Evolutionary conservation across 257 asterid species (phyloP).

Genomic region (Oldenlandia corymbosa): DNA sequence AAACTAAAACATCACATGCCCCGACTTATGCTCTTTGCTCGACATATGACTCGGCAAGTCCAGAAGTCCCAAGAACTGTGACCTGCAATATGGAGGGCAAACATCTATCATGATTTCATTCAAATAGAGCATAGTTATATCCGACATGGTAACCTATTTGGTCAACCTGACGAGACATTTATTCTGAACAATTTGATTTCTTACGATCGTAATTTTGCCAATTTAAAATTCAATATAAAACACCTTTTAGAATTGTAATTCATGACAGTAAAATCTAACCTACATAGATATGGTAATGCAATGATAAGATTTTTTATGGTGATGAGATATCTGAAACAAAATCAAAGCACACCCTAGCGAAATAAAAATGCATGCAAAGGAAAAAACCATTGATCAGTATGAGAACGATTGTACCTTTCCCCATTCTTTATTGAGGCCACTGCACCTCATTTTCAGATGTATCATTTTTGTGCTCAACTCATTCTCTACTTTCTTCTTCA

Average conservation of each 20-base stretch:
- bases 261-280: too few relatives aligned
- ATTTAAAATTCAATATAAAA: too few relatives aligned
- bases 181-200: too few relatives aligned
- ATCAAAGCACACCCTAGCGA: too few relatives aligned
- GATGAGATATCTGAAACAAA: not conserved
- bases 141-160: not conserved
- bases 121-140: not conserved
- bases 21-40: slow-evolving; percentile 86
- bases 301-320: too few relatives aligned
- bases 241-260: too few relatives aligned
- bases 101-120: not conserved
- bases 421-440: slow-evolving; percentile 87
- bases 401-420: slow-evolving; percentile 67
- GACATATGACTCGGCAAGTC: slow-evolving; percentile 90
- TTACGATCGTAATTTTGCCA: too few relatives aligned
- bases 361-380: not conserved
- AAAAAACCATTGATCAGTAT: slow-evolving; percentile 12
- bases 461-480: slow-evolving; percentile 89
- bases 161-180: not conserved
- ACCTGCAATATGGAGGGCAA: slow-evolving; percentile 47
- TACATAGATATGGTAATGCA: too few relatives aligned
- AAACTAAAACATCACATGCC: not conserved
- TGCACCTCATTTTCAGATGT: slow-evolving; percentile 94
- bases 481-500: slow-evolving; percentile 90
- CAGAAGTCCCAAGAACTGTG: slow-evolving; percentile 92